These are phyloP conservation scores for Dionaea muscipula DNA, from an alignment of 179 eudicot species.

Conservation along the genomic window DNA sequence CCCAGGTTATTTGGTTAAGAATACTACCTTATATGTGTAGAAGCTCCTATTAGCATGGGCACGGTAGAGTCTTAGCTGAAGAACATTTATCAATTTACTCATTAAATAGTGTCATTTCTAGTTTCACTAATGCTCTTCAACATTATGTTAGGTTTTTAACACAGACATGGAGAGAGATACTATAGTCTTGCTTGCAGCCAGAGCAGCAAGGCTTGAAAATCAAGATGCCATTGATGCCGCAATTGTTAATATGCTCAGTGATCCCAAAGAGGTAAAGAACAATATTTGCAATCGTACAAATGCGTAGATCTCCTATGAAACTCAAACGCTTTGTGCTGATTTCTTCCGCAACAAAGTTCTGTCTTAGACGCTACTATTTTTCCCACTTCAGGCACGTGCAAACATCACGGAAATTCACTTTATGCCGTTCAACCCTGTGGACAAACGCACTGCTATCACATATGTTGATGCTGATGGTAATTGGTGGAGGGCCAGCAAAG, in stretches of 20 bases:
- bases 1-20: too few species aligned
- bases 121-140: neutral
- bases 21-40: too few species aligned
- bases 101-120: neutral
- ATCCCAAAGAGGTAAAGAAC: conserved; percentile 58
- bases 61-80: neutral
- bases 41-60: too few species aligned
- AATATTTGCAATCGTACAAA: neutral
- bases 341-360: neutral
- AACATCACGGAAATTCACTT: conserved; percentile 60
- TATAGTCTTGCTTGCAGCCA: conserved; percentile 57
- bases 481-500: conserved; percentile 78
- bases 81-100: neutral
- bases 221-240: conserved; percentile 83
- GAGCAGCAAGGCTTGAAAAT: conserved; percentile 71
- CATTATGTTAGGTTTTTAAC: conserved; percentile 34
- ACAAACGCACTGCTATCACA: conserved; percentile 76
- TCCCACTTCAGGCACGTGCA: conserved; percentile 50
- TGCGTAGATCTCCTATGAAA: neutral
- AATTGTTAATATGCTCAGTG: conserved; percentile 62
- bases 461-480: conserved; percentile 55
- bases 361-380: neutral
- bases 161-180: conserved; percentile 52
- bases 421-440: conserved; percentile 75
- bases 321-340: neutral